Evolutionary conservation across 306 rosid species (phyloP).

Genomic region (Acacia confusa): DNA sequence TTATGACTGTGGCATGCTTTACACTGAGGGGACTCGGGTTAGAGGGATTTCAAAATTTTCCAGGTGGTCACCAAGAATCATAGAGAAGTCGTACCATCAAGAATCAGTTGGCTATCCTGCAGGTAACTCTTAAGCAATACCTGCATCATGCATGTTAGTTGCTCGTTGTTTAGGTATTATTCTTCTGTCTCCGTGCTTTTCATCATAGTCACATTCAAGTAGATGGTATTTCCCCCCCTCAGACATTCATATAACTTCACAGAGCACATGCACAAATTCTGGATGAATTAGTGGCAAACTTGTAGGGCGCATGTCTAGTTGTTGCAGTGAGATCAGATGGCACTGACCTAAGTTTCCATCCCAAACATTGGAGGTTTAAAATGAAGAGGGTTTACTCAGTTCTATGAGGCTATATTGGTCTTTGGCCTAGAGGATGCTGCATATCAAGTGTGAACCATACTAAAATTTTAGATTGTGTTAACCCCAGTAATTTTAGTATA

Average conservation of each 20-base stretch:
- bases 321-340: neutral
- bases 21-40: constrained; percentile 35
- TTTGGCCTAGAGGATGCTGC: constrained; percentile 13
- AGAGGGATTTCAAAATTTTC: constrained; percentile 35
- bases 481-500: too few relatives aligned
- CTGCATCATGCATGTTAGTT: constrained; percentile 21
- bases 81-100: constrained; percentile 37
- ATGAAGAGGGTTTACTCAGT: neutral
- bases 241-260: constrained; percentile 11
- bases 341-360: constrained; percentile 18
- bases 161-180: constrained; percentile 7
- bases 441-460: constrained; percentile 6
- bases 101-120: constrained; percentile 43
- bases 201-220: neutral
- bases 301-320: neutral
- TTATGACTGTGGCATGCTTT: constrained; percentile 33
- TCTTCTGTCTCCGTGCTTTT: constrained; percentile 16
- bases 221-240: neutral
- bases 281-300: neutral
- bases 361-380: neutral
- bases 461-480: constrained; percentile 6
- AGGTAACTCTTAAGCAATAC: constrained; percentile 52
- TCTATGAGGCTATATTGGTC: constrained; percentile 1
- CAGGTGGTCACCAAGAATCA: constrained; percentile 38
- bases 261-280: neutral